Conservation (phyloP, 257 asterid species). For the Solanum phureja region DNA sequence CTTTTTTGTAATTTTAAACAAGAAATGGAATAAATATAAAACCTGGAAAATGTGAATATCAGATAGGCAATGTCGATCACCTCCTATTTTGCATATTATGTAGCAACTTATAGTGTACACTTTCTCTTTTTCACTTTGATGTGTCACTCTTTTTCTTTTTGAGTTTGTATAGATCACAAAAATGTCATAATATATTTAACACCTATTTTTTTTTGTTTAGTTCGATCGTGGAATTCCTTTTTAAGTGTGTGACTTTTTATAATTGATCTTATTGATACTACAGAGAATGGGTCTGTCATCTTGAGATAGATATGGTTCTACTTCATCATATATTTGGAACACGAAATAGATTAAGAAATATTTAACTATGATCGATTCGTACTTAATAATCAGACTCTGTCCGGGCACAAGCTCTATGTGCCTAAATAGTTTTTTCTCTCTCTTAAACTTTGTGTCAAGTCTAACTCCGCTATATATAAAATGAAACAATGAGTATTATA, state of each 20-base stretch:
- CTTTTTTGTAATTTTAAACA: too few species aligned
- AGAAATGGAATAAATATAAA: neutral
- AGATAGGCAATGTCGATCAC: neutral
- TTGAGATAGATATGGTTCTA: neutral
- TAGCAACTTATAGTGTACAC: neutral
- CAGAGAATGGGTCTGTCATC: neutral
- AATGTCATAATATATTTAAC: neutral
- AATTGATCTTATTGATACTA: too few species aligned
- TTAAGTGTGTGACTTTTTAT: neutral
- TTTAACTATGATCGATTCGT: neutral
- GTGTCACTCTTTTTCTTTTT: neutral
- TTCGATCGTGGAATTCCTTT: too few species aligned
- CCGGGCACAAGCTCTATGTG: neutral
- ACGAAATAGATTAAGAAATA: too few species aligned
- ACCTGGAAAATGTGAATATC: neutral
- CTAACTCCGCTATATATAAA: neutral
- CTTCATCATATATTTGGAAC: neutral
- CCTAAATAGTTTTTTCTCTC: neutral
- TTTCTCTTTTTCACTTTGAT: neutral
- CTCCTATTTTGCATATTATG: neutral
- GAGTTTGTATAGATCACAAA: neutral
- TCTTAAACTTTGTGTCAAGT: neutral
- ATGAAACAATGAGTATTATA: neutral
- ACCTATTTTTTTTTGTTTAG: neutral
- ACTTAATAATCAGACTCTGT: too few species aligned